Conservation (phyloP, 164 flowering plant species). For the Chloranthus sessilifolius region DNA sequence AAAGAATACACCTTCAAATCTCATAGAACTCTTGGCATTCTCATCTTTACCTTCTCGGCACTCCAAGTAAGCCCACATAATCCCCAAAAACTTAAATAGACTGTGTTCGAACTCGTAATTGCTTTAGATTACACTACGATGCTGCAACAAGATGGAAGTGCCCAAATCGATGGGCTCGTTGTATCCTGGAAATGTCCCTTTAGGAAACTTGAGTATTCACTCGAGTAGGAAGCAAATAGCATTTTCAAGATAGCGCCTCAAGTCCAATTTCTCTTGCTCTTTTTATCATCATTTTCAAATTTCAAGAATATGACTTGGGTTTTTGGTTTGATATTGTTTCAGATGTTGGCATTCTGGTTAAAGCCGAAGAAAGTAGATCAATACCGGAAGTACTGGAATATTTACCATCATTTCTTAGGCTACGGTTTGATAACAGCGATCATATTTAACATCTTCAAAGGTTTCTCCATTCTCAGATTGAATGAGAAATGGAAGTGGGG, state of each 20-base stretch:
- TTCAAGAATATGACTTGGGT: not conserved
- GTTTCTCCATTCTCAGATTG: slow-evolving; percentile 29
- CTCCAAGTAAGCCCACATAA: slow-evolving; percentile 30
- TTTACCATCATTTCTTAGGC: slow-evolving; percentile 51
- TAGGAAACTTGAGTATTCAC: too few relatives aligned
- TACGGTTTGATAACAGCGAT: slow-evolving; percentile 31
- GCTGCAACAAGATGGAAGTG: not conserved
- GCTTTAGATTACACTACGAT: not conserved
- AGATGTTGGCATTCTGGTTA: slow-evolving; percentile 36
- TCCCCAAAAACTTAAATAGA: not conserved
- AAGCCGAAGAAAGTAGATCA: slow-evolving; percentile 24
- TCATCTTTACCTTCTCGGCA: slow-evolving; percentile 33
- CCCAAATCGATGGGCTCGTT: not conserved
- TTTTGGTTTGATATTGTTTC: slow-evolving; percentile 1
- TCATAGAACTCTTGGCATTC: slow-evolving; percentile 28
- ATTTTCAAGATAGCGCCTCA: too few relatives aligned
- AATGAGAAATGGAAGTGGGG: slow-evolving; percentile 29
- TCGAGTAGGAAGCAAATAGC: too few relatives aligned
- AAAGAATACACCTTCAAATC: slow-evolving; percentile 21
- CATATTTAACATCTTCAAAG: slow-evolving; percentile 34
- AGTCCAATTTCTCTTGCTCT: too few relatives aligned
- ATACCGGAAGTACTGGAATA: slow-evolving; percentile 38
- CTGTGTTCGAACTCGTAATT: not conserved
- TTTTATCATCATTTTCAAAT: not conserved
- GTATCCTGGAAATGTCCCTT: too few relatives aligned